phyloP scores from a whole-genome alignment of 257 asterid genomes.

The Nicotiana undulata region DNA sequence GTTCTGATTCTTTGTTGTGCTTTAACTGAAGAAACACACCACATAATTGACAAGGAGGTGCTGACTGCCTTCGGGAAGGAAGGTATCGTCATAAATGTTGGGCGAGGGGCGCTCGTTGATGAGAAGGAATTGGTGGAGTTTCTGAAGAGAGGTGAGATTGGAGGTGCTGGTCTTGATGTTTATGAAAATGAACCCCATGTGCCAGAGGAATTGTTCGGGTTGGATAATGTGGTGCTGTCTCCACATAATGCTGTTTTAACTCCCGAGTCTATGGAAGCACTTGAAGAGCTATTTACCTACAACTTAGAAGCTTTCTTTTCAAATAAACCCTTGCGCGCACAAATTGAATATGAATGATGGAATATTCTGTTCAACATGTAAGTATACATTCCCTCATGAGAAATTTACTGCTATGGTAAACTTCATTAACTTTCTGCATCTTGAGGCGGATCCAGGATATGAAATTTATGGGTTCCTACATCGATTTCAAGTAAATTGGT shows the following conservation, averaged over 20 bases:
- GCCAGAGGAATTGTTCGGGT: conserved; percentile 28
- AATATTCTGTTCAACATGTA: not conserved
- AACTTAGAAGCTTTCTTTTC: conserved; percentile 65
- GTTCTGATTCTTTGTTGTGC: conserved; percentile 45
- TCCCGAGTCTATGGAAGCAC: conserved; percentile 28
- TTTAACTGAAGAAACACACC: conserved; percentile 44
- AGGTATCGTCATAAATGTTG: conserved; percentile 53
- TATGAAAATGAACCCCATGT: conserved; percentile 66
- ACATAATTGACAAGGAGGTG: conserved; percentile 36
- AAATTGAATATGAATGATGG: conserved; percentile 18
- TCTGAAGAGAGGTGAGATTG: conserved; percentile 45
- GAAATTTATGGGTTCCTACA: no score
- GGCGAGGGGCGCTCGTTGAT: conserved; percentile 54
- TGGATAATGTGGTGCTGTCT: conserved; percentile 72
- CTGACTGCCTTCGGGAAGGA: conserved; percentile 44
- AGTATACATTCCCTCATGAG: not conserved
- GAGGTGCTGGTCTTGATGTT: conserved; percentile 79
- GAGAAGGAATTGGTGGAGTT: conserved; percentile 54
- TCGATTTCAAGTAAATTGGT: no score
- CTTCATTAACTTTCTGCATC: not conserved
- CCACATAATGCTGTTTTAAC: conserved; percentile 44
- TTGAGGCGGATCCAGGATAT: no score
- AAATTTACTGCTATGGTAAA: not conserved
- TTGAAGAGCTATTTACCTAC: conserved; percentile 15
- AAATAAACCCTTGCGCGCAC: conserved; percentile 37